Evolutionary conservation across 495 filamentous ascomycete species (phyloP), one percentile per base, ranked within the genome.

Genomic region (Neurospora sp.): DNA sequence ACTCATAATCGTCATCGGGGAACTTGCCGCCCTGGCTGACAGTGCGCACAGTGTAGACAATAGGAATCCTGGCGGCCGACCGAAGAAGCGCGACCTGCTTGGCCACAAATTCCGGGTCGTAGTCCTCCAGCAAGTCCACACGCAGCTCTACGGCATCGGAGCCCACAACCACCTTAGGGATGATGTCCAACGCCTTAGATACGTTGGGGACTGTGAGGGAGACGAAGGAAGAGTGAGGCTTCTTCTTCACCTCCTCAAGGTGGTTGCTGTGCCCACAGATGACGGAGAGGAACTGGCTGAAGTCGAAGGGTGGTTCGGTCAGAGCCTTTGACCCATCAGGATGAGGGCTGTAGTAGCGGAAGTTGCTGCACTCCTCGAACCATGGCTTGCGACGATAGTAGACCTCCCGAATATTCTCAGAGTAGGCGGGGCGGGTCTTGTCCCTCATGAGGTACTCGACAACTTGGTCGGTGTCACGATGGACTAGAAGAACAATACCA

Each of bases 41-140:
- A 4, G 93, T 97, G 23, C 96, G 90, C 11, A 99, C 87, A 1
- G 96, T 98, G 85, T 97, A 99, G 77, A 99, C 94, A 18, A 98
- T 83, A 20, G 96, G 96, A 20, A 97, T 85, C n/a, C 89, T 84
- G n/a, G 90, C 89, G 18, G 86, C 86, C 20, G 90, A 90, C 70
- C 94, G 89, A 12, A 98, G 87, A 71, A 95, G 86, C 3, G 95
- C 90, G 38, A 98, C 85, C 77, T 98, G 94, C 62, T 91, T 89
- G 41, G 90, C 87, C 39, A 98, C 88, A 74, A 91, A 97, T 72
- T 97, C 93, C 0, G 87, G 86, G 11, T 87, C 82, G 20, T 91
- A 90, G 75, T 98, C 94, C 77, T 92, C 85, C 27, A 99, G 86
- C 38, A 99, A 83, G 83, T 99, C 96, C n/a, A 97, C 93, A 5